Evolutionary conservation across 805 yeast species (phyloP).

Genomic region (Wickerhamiella bombiphila): DNA sequence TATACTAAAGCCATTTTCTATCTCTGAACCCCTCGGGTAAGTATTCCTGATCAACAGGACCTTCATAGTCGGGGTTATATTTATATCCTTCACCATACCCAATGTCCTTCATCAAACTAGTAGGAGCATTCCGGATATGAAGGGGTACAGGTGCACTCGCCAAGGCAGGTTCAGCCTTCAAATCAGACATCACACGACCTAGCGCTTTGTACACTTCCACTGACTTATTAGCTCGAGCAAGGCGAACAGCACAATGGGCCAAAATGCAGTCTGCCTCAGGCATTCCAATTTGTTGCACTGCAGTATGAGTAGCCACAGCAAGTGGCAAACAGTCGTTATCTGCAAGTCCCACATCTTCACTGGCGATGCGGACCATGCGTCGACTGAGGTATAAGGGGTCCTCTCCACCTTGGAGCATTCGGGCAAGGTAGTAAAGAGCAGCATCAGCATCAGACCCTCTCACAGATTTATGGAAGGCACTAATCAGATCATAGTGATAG

Average conservation of each 20-base stretch:
- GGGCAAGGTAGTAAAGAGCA: slow-evolving; percentile 66
- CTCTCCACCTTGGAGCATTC: slow-evolving; percentile 90
- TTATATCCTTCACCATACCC: slow-evolving; percentile 79
- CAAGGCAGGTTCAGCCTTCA: slow-evolving; percentile 43
- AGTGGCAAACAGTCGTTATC: slow-evolving; percentile 78
- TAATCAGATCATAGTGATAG: slow-evolving; percentile 84
- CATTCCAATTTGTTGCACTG: slow-evolving; percentile 79
- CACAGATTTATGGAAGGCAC: slow-evolving; percentile 87
- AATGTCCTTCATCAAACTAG: slow-evolving; percentile 71
- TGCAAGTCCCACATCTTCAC: slow-evolving; percentile 81
- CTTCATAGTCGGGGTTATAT: slow-evolving; percentile 76
- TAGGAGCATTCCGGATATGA: slow-evolving; percentile 91
- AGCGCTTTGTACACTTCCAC: slow-evolving; percentile 76
- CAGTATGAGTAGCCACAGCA: slow-evolving; percentile 72
- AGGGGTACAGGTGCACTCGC: slow-evolving; percentile 45
- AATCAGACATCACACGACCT: slow-evolving; percentile 43
- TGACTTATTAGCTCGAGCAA: slow-evolving; percentile 75
- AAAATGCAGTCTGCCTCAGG: slow-evolving; percentile 85
- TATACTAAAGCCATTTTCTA: slow-evolving; percentile 9
- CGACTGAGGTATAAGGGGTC: slow-evolving; percentile 81
- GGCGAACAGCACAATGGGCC: slow-evolving; percentile 86
- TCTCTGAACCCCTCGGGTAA: slow-evolving; percentile 40
- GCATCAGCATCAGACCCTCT: slow-evolving; percentile 88
- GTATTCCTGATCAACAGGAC: slow-evolving; percentile 51
- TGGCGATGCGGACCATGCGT: slow-evolving; percentile 85